Percentiles rank a stretch among this genome's conserved stretches.
These are phyloP conservation scores for Irpex sp. DNA, from an alignment of 1,284 basidiomycete genomes.

Conservation along the genomic window DNA sequence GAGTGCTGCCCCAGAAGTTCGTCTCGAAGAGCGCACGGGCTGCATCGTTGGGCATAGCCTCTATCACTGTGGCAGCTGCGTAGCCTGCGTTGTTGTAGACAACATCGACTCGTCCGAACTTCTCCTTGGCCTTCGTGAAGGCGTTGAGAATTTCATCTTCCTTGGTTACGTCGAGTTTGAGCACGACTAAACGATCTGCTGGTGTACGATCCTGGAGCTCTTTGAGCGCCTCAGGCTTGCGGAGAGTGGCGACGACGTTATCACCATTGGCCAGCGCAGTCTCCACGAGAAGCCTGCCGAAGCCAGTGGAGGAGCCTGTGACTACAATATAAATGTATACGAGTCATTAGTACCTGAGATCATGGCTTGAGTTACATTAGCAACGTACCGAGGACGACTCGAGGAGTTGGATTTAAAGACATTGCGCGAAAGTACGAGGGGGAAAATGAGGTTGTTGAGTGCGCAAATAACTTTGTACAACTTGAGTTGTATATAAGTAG, in stretches of 20 bases:
- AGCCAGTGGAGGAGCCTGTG: conserved; percentile 40
- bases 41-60: conserved; percentile 36
- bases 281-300: conserved; percentile 36
- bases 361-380: no score
- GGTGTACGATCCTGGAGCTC: conserved; percentile 27
- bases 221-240: conserved; percentile 31
- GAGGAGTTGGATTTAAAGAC: no score
- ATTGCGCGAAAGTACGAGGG: no score
- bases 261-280: conserved; percentile 35
- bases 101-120: conserved; percentile 52
- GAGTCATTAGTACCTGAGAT: background rate
- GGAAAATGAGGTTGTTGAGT: no score
- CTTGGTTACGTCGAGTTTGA: conserved; percentile 48
- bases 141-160: conserved; percentile 36
- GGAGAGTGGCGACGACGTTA: conserved; percentile 38
- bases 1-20: conserved; percentile 45
- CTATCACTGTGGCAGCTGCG: conserved; percentile 42
- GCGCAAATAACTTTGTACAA: no score
- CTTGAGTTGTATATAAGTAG: no score
- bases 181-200: conserved; percentile 37
- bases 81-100: conserved; percentile 53
- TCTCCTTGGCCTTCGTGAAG: conserved; percentile 38
- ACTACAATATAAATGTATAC: conserved; percentile 23
- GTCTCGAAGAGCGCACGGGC: conserved; percentile 42
- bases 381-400: no score